Conservation (phyloP, 169 alveolate genomes). For the Besnoitia besnoiti region DNA sequence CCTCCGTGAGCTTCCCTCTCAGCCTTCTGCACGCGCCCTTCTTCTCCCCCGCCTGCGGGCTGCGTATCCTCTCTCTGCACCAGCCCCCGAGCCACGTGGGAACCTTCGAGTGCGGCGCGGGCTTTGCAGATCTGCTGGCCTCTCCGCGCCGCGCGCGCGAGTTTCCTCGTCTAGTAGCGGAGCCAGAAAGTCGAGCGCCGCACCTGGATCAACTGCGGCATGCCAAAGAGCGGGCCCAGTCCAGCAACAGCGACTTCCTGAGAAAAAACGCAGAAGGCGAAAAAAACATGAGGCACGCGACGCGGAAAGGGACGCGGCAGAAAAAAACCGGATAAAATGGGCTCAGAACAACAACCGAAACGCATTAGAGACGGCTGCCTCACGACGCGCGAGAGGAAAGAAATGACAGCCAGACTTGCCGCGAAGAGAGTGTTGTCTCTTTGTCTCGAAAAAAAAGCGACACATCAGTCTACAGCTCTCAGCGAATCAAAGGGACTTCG, state of each 20-base stretch:
- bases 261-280: not conserved
- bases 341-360: no score
- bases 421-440: no score
- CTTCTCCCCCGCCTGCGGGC: no score
- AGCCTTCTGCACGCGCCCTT: no score
- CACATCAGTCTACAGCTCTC: not conserved
- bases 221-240: slow-evolving; percentile 54
- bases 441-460: not conserved
- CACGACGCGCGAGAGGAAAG: not conserved
- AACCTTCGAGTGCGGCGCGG: no score
- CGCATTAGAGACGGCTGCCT: not conserved
- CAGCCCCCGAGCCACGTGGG: no score
- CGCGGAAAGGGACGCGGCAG: not conserved
- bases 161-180: not conserved
- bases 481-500: not conserved
- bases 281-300: not conserved
- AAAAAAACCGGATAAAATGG: not conserved
- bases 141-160: no score
- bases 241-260: slow-evolving; percentile 48
- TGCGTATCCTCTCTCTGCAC: no score
- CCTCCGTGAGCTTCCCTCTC: no score
- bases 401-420: no score
- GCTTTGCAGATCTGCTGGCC: no score
- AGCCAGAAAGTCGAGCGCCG: slow-evolving; percentile 56
- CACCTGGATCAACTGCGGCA: slow-evolving; percentile 45